Conservation (phyloP, 164 flowering plant genomes). For the Dillenia turbinata region DNA sequence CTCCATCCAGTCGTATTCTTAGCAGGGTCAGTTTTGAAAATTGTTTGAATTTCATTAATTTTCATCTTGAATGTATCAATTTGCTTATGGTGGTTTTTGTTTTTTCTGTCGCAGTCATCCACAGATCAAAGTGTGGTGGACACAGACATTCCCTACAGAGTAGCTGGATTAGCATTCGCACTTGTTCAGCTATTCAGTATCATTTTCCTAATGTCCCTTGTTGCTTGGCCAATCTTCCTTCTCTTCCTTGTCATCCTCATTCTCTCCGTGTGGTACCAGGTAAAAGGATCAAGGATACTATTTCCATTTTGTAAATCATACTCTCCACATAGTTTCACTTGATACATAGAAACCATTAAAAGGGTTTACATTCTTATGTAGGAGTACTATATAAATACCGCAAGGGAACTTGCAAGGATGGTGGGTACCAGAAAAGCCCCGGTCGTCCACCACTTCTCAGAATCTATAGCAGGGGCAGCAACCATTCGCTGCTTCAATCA, state of each 20-base stretch:
- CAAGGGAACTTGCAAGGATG: constrained; percentile 86
- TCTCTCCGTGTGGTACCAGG: constrained; percentile 82
- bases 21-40: constrained; percentile 46
- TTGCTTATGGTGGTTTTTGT: not conserved
- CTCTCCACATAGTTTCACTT: not conserved
- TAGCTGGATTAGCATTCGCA: constrained; percentile 78
- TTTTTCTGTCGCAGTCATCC: constrained; percentile 45
- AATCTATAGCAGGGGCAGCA: constrained; percentile 61
- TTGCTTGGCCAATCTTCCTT: constrained; percentile 67
- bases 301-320: not conserved
- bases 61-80: not conserved
- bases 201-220: constrained; percentile 63
- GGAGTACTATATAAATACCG: constrained; percentile 77
- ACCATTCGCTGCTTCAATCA: constrained; percentile 70
- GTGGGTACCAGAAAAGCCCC: constrained; percentile 66
- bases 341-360: not conserved
- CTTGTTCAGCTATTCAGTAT: constrained; percentile 70
- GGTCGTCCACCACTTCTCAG: constrained; percentile 74
- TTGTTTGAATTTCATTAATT: not conserved
- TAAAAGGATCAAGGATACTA: constrained; percentile 14
- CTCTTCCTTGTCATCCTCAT: constrained; percentile 51
- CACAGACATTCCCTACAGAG: constrained; percentile 79
- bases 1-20: constrained; percentile 76
- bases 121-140: constrained; percentile 82
- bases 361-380: constrained; percentile 18